Evolutionary conservation across 805 yeast species (phyloP).

Genomic region (Scheffersomyces ergatensis): DNA sequence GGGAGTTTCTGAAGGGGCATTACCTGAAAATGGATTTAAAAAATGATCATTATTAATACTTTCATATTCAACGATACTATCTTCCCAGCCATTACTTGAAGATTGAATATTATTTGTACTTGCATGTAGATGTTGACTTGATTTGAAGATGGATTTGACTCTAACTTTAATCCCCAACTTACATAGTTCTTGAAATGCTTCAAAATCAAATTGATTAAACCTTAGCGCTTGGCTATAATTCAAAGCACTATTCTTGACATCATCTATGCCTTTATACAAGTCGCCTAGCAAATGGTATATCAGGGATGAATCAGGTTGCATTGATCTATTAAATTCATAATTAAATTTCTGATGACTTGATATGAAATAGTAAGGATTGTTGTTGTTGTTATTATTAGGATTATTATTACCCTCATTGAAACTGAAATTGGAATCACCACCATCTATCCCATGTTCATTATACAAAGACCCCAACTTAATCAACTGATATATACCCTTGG

Average conservation of each 20-base stretch:
- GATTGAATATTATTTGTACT: not conserved
- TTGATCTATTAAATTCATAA: constrained; percentile 38
- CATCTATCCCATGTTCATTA: constrained; percentile 1
- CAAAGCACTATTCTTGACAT: constrained; percentile 60
- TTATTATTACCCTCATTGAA: not conserved
- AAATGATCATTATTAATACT: not conserved
- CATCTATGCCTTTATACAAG: constrained; percentile 57
- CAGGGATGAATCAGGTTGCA: constrained; percentile 68
- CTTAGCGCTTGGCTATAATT: constrained; percentile 69
- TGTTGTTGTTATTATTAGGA: not conserved
- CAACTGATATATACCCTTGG: constrained; percentile 59
- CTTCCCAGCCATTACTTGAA: not conserved
- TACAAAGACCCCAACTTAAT: constrained; percentile 16
- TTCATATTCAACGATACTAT: not conserved
- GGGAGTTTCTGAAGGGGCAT: not conserved
- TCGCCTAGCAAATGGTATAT: constrained; percentile 69
- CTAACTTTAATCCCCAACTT: constrained; percentile 68
- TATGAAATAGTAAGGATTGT: constrained; percentile 10
- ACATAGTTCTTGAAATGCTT: constrained; percentile 76
- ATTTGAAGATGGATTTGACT: constrained; percentile 52
- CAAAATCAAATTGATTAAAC: constrained; percentile 80
- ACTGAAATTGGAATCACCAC: no score
- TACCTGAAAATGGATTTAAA: constrained; percentile 20
- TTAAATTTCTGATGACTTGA: constrained; percentile 19
- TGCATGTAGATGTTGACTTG: constrained; percentile 1